phyloP scores from a whole-genome alignment of 768 basidiomycete genomes.

The Fibroporia radiculosa region DNA sequence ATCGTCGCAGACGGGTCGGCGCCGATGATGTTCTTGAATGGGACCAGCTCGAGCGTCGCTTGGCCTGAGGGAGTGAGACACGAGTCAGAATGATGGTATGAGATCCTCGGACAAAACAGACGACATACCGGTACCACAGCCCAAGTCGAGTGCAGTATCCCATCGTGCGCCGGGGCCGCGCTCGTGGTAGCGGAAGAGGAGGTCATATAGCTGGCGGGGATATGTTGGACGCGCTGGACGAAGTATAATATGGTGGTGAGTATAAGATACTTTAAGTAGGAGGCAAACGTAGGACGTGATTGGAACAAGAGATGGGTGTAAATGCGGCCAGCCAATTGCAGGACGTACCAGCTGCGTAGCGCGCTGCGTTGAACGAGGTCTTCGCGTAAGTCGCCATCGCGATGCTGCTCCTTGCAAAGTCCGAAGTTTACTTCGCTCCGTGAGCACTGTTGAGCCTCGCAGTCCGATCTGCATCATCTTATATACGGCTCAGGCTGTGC shows the following conservation, averaged over 20 bases:
- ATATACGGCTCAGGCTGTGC: no score
- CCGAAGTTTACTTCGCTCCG: no score
- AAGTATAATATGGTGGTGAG: no score
- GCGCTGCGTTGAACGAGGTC: constrained; percentile 54
- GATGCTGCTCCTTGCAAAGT: no score
- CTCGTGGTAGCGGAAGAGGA: constrained; percentile 53
- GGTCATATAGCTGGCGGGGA: constrained; percentile 55
- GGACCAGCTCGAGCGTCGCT: constrained; percentile 49
- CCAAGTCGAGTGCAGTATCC: constrained; percentile 63
- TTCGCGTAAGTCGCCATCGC: constrained; percentile 74
- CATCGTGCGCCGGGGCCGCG: constrained; percentile 29
- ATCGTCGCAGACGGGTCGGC: constrained; percentile 72
- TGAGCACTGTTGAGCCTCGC: no score
- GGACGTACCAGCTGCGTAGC: constrained; percentile 39
- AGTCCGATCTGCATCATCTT: no score
- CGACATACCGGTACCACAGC: constrained; percentile 76
- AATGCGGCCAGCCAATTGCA: neutral
- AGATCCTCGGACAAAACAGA: neutral
- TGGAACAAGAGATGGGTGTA: no score
- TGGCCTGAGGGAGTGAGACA: constrained; percentile 41
- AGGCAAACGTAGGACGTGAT: no score
- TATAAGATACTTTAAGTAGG: neutral
- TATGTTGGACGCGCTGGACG: constrained; percentile 61
- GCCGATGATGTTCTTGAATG: constrained; percentile 56
- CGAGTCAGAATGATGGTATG: neutral